Evolutionary conservation across 805 yeast genomes (phyloP), one percentile per base, ranked within the genome.

Genomic region (Metschnikowia noctiluminum): DNA sequence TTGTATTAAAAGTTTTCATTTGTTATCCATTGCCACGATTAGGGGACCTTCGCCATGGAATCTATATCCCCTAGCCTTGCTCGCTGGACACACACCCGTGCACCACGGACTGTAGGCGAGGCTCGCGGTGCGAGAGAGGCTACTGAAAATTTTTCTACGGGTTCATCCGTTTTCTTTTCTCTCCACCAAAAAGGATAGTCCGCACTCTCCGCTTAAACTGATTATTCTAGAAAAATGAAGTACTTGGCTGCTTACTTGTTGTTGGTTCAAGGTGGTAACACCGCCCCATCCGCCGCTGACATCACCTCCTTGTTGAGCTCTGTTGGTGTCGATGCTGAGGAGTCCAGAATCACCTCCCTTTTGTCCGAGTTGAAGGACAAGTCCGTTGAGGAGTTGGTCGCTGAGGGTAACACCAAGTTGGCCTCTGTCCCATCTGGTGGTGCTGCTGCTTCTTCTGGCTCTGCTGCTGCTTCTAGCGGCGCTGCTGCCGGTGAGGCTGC

Each of bases 201-300:
- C 80, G 92, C 89, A 65, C 58, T 61, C 53, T 56, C 65, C 73
- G 88, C 89, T 84, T 84, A 84, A 83, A 81, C 74, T 81, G 88
- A 83, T 84, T 84, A 84, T 83, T 83, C 85, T 81, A 46, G 32
- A 44, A 72, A 59, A 71, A 81, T 90, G 97, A 94, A 90, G 88
- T 92, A 92, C 85, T 87, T 94, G 80, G 99, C 99, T 80, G 98
- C 99, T 78, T 94, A 94, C 84, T 87, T 94, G 78, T 87, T 92
- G 80, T 85, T 94, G 78, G 90, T 86, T 80, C 90, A 94, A 76
- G 96, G 96, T 78, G 99, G 98, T 75, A 85, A 84, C 81, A 74
- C 90, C 73, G 70, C 94, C 68, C 98, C 99, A 78, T 80, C 96
- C 64, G 95, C 96, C 65, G 84, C 87, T 70, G 92, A 89, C 76